A percentile compares a stretch with the other conserved stretches of the same genome.
Conservation (phyloP, 345 rosid genomes). For the Citrus sp. region DNA sequence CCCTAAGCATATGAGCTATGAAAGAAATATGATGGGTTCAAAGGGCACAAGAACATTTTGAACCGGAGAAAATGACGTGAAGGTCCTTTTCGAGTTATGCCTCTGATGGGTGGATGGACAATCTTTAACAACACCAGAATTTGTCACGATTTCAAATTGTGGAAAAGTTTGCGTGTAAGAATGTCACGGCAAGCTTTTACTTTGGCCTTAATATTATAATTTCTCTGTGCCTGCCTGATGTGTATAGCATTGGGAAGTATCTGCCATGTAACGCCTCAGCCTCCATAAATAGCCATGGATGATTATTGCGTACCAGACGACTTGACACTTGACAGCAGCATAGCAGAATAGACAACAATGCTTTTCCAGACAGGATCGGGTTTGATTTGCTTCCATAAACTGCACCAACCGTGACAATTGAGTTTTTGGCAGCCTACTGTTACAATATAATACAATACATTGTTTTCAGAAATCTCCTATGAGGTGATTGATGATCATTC, state of each 20-base stretch:
- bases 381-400: neutral
- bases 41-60: neutral
- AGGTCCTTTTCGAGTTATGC: neutral
- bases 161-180: neutral
- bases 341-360: neutral
- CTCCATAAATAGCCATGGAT: no score
- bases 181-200: neutral
- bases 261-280: no score
- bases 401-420: neutral
- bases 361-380: neutral
- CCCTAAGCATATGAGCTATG: neutral
- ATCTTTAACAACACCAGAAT: neutral
- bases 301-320: no score
- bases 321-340: neutral
- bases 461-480: neutral
- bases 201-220: neutral
- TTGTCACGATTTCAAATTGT: constrained; percentile 1
- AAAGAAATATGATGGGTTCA: neutral
- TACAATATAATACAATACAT: neutral
- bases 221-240: neutral
- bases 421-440: neutral
- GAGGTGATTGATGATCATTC: neutral
- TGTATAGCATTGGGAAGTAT: neutral
- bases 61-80: neutral
- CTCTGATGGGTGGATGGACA: neutral